These are phyloP conservation scores for Ogataea trehaloabstinens DNA, from an alignment of 805 yeast species.

Conservation along the genomic window DNA sequence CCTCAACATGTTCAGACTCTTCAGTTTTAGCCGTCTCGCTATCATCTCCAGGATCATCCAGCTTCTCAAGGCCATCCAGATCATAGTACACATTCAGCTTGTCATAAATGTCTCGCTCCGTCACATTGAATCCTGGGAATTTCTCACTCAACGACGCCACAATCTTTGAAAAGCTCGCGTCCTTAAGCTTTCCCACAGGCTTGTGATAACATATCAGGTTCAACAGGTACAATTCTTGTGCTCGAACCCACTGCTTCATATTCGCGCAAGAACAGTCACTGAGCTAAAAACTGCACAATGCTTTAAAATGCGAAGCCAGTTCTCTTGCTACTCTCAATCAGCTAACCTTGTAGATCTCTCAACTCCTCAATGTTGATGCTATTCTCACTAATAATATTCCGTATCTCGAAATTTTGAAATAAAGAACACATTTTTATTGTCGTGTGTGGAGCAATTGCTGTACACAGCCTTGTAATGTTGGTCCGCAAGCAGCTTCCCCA, in stretches of 20 bases:
- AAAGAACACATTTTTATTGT: too few species aligned
- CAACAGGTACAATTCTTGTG: constrained; percentile 23
- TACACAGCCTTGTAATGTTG: too few species aligned
- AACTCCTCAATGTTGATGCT: neutral
- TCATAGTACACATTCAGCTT: constrained; percentile 27
- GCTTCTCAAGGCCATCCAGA: constrained; percentile 22
- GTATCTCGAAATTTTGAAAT: too few species aligned
- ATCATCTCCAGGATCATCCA: constrained; percentile 17
- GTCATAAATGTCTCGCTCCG: constrained; percentile 13
- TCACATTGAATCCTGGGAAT: constrained; percentile 15
- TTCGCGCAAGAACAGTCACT: neutral
- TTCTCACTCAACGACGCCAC: constrained; percentile 17
- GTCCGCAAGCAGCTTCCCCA: too few species aligned
- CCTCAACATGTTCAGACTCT: constrained; percentile 4
- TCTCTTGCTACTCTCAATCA: neutral
- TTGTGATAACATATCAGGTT: constrained; percentile 27
- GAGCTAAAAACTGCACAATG: neutral
- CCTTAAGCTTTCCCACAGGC: constrained; percentile 26
- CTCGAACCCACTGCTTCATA: constrained; percentile 22
- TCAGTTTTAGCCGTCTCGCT: constrained; percentile 1
- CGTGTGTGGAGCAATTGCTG: too few species aligned
- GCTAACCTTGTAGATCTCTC: neutral
- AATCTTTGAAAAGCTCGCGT: constrained; percentile 14
- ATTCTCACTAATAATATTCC: neutral
- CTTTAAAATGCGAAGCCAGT: neutral